Evolutionary conservation across 805 yeast genomes (phyloP).

Genomic region (Wickerhamomyces bisporus): DNA sequence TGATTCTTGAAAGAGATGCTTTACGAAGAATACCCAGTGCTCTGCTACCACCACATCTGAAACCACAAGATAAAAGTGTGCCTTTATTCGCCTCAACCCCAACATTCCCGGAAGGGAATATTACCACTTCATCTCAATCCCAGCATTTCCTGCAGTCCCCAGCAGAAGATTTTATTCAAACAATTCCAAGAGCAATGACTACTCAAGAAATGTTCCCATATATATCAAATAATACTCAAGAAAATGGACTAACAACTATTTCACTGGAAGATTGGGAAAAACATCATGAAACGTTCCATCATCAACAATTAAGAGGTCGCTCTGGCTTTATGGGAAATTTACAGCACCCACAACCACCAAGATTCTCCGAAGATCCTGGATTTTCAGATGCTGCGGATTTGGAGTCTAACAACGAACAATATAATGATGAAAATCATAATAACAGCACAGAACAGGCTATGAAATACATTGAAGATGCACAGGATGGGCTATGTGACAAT

Average conservation of each 20-base stretch:
- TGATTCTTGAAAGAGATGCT: conserved; percentile 22
- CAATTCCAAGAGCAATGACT: conserved; percentile 20
- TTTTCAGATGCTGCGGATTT: background rate
- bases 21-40: conserved; percentile 23
- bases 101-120: background rate
- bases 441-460: conserved; percentile 22
- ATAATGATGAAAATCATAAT: conserved; percentile 5
- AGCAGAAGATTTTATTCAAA: conserved; percentile 11
- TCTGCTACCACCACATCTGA: conserved; percentile 23
- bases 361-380: conserved; percentile 1
- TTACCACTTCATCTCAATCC: background rate
- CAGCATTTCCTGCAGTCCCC: conserved; percentile 1
- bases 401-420: background rate
- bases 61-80: conserved; percentile 11
- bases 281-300: conserved; percentile 9
- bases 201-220: conserved; percentile 13
- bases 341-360: background rate
- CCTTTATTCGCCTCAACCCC: background rate
- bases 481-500: conserved; percentile 4
- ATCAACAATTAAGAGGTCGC: conserved; percentile 1
- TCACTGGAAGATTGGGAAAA: conserved; percentile 19
- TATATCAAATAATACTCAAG: conserved; percentile 1
- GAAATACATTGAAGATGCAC: conserved; percentile 15
- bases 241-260: conserved; percentile 14
- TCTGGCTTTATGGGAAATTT: background rate